A percentile compares a stretch with the other conserved stretches of the same genome.
phyloP scores from a whole-genome alignment of 495 filamentous ascomycete species.

The Bombardia bombarda region DNA sequence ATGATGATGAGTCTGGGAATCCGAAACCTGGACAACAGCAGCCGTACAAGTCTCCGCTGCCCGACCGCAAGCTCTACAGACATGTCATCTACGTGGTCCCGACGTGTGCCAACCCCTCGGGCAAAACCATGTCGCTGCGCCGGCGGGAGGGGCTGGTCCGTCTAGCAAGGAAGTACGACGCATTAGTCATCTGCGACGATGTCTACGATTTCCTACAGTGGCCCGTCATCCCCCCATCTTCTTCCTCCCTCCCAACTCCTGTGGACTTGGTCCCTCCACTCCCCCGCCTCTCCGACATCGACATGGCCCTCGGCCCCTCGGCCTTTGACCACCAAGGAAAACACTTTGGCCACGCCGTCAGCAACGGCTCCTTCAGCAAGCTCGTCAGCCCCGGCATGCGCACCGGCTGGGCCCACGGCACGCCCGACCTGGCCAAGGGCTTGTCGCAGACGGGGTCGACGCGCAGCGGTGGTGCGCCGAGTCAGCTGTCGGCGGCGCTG shows the following conservation, averaged over 20 bases:
- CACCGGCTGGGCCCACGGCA: conserved; percentile 77
- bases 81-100: conserved; percentile 81
- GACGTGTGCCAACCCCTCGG: conserved; percentile 75
- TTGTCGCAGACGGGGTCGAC: conserved; percentile 62
- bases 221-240: conserved; percentile 26
- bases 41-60: conserved; percentile 24
- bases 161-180: conserved; percentile 65
- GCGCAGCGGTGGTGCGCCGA: conserved; percentile 68
- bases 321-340: conserved; percentile 23
- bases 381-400: conserved; percentile 70
- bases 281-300: conserved; percentile 71
- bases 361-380: conserved; percentile 82
- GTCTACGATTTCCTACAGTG: conserved; percentile 88
- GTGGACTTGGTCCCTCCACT: conserved; percentile 24
- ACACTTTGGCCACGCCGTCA: conserved; percentile 65
- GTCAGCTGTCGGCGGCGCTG: conserved; percentile 60
- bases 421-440: conserved; percentile 57
- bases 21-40: neutral
- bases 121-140: conserved; percentile 58
- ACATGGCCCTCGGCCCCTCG: conserved; percentile 40
- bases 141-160: conserved; percentile 54
- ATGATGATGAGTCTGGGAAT: conserved; percentile 2
- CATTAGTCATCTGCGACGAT: conserved; percentile 76
- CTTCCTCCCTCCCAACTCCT: neutral
- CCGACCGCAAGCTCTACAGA: conserved; percentile 60